A percentile compares a stretch with the other conserved stretches of the same genome.
phyloP scores from a whole-genome alignment of 768 basidiomycete species.

The Tylopilus cervinicoccineus region DNA sequence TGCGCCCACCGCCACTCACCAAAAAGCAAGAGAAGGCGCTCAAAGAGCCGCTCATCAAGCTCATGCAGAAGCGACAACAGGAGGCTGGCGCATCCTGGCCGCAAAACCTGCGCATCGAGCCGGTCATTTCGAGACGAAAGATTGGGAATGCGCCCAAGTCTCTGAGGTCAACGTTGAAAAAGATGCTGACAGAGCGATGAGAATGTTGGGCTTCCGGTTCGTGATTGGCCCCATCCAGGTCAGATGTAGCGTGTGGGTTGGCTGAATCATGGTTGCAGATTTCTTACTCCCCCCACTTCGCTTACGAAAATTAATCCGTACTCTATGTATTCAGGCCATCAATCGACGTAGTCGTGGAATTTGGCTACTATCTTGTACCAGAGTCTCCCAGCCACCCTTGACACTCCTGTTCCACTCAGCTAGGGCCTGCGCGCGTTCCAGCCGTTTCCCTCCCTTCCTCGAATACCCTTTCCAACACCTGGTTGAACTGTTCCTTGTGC shows the following conservation, averaged over 20 bases:
- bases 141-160: constrained; percentile 39
- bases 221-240: constrained; percentile 4
- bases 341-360: neutral
- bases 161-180: constrained; percentile 37
- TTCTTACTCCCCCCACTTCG: neutral
- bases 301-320: neutral
- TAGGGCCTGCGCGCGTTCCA: neutral
- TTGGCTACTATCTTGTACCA: neutral
- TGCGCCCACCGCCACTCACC: constrained; percentile 32
- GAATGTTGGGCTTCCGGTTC: neutral
- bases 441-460: constrained; percentile 40
- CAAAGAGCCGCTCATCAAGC: constrained; percentile 38
- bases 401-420: neutral
- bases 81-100: constrained; percentile 41
- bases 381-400: neutral
- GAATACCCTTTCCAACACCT: constrained; percentile 52
- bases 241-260: neutral
- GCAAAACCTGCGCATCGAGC: constrained; percentile 48
- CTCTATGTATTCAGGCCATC: neutral
- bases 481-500: constrained; percentile 46
- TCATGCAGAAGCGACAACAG: constrained; percentile 38
- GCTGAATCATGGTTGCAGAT: neutral
- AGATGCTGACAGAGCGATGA: constrained; percentile 35
- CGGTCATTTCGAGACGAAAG: constrained; percentile 35
- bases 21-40: constrained; percentile 24